Base-by-base conservation (phyloP, 106 monocot genomes). In the Allium sativum region DNA sequence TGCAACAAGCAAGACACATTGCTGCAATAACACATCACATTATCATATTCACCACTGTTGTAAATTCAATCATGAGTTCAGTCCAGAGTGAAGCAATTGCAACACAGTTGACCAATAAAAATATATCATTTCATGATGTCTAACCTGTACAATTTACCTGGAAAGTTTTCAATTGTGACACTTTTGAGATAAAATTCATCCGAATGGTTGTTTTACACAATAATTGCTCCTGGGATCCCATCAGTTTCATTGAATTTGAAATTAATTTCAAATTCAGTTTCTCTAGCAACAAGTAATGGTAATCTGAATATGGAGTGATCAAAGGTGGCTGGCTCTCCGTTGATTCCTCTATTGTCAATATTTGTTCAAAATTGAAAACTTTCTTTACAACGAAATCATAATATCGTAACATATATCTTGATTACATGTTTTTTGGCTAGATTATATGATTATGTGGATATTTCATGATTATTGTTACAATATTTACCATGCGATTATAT, bases 101-200 rank as follows among this genome's bases (percentile, higher is more conserved):
- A 47, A 47, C 8, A 47, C 8, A 47, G 8, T 20, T 21, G 19
- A 56, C 1, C 17, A 9, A 19, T 18, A 56, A 21, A 18, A 56
- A 56, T 56, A 14, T 20, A 56, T 8, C 7, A 18, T 53, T 53
- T 15, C 17, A 55, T 12, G 42, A 1, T 43, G 10, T 44, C 60
- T 0, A 19, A 96, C 98, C 87, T 92, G 80, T 51, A 85, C 61
- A 66, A 98, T 8, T 71, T 60, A 12, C 76, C 76, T 3, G 77
- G 76, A 31, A 81, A 67, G 12, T 74, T 71, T 0, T 85, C 70
- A 16, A 85, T 50, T 18, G 79, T 84, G 19, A 84, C 16, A 9
- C 61, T 77, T 66, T 80, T 84, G 70, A 84, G 77, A 63, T 14
- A 77, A 74, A 85, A 81, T 68, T 84, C 62, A 4, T 66, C 48